A percentile compares a stretch with the other conserved stretches of the same genome.
phyloP scores from a whole-genome alignment of 2,329 filamentous ascomycete species.

The Geosmithia flava region DNA sequence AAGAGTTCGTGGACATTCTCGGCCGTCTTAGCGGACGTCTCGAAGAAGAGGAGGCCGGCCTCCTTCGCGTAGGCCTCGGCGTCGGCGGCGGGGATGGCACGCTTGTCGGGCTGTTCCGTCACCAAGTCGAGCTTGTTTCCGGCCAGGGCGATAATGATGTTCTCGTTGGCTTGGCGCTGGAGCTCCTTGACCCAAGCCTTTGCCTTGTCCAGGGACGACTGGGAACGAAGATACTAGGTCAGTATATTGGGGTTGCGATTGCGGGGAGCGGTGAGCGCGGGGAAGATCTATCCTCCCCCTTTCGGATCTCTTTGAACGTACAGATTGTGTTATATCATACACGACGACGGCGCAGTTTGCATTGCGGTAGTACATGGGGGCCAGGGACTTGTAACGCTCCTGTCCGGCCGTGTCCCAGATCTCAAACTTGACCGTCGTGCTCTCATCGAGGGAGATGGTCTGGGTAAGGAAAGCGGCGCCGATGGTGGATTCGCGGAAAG shows the following conservation, averaged over 20 bases:
- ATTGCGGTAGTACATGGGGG: constrained; percentile 99
- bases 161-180: constrained; percentile 97
- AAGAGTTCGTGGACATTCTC: constrained; percentile 95
- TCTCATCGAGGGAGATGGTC: constrained; percentile 96
- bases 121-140: constrained; percentile 98
- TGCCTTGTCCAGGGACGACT: constrained; percentile 97
- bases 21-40: constrained; percentile 94
- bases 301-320: constrained; percentile 33
- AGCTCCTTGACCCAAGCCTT: constrained; percentile 99
- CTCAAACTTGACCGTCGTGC: constrained; percentile 98
- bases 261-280: too few relatives aligned
- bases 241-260: not conserved
- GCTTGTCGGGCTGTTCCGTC: constrained; percentile 88
- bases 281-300: not conserved
- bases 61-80: constrained; percentile 93
- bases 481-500: constrained; percentile 93
- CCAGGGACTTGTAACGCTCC: constrained; percentile 96
- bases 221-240: not conserved
- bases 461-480: constrained; percentile 98
- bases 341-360: constrained; percentile 98
- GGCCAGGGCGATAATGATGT: constrained; percentile 96
- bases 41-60: constrained; percentile 91
- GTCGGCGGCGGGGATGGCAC: constrained; percentile 77
- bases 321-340: constrained; percentile 98
- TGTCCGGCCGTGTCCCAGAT: constrained; percentile 99